Percentiles rank a stretch among this genome's conserved stretches.
phyloP scores from a whole-genome alignment of 768 basidiomycete genomes.

The Lactifluus piperatus region DNA sequence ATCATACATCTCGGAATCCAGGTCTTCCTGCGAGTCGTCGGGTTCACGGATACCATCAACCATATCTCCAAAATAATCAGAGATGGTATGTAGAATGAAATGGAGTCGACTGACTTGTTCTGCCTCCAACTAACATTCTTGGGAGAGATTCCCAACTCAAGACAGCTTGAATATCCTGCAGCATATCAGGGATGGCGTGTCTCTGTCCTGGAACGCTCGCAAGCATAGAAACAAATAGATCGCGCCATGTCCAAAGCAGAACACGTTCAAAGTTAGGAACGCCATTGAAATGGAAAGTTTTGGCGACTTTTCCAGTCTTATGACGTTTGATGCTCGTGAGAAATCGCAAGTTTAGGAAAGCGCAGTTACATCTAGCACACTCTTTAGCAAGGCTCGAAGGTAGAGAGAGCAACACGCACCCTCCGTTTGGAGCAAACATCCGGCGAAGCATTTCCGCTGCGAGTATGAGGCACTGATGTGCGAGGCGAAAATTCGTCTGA shows the following conservation, averaged over 20 bases:
- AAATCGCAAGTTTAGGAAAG: slow-evolving; percentile 38
- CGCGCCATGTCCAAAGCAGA: slow-evolving; percentile 61
- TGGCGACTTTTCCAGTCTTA: slow-evolving; percentile 37
- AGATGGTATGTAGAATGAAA: slow-evolving; percentile 11
- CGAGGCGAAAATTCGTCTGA: slow-evolving; percentile 39
- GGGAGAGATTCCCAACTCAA: slow-evolving; percentile 46
- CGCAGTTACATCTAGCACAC: slow-evolving; percentile 44
- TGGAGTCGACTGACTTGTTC: slow-evolving; percentile 27
- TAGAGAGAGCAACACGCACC: slow-evolving; percentile 22
- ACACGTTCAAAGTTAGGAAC: slow-evolving; percentile 38
- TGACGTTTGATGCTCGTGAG: slow-evolving; percentile 35
- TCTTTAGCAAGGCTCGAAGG: slow-evolving; percentile 7
- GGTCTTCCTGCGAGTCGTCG: not conserved
- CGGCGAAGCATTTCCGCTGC: slow-evolving; percentile 38
- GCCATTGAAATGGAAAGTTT: slow-evolving; percentile 41
- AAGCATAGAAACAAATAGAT: slow-evolving; percentile 51
- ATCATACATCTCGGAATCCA: not conserved
- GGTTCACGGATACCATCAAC: not conserved
- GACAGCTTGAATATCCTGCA: slow-evolving; percentile 46
- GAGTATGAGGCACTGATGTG: slow-evolving; percentile 50
- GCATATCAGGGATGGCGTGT: slow-evolving; percentile 39
- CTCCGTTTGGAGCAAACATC: slow-evolving; percentile 34
- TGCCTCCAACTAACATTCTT: slow-evolving; percentile 47
- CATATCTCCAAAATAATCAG: not conserved
- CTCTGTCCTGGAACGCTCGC: slow-evolving; percentile 29